Base-by-base conservation (phyloP, 1,284 basidiomycete genomes). In the Grifola frondosa region DNA sequence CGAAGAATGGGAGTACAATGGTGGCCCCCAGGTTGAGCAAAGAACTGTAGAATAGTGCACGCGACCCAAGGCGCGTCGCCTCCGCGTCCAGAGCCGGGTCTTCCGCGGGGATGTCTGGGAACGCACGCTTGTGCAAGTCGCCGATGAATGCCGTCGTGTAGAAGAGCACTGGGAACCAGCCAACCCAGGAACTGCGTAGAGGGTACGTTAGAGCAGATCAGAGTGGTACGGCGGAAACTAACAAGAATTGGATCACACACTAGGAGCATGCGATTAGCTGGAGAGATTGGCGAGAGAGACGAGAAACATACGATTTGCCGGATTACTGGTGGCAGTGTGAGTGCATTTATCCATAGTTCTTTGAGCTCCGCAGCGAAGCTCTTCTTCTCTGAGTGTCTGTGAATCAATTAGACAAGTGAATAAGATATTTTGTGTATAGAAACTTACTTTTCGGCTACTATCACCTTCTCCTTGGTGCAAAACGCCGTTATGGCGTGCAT, bases 101-200 rank as follows among this genome's bases (percentile, higher is more conserved):
- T 45, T 61, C 58, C 7, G 70, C 58, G 1, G 65, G 46, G 16
- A 56, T 42, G 8, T 34, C 15, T 3, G 68, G 63, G 5, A 68
- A 70, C 0, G 73, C 63, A 4, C 68, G 69, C 53, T 84, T 87
- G 72, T 96, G 83, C 11, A 95, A 77, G 57, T 95, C 92, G 10
- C 88, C 87, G 37, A 96, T 78, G 68, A 93, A 97, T 11, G 90
- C 71, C 1, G 87, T 86, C 0, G 84, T 86, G 69, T 92, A 96
- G 68, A 96, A 95, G 2, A 95, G 70, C 21, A 93, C 70, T 0
- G 92, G 92, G 56, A 93, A 95, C 92, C 92, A 95, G 3, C 80
- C 88, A 44, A 91, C 72, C 78, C 81, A 91, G 4, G 84, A 77
- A 50, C 88, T 90, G 49, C 11, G 23, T 20, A 28, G n/a, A 33